Base-by-base conservation (phyloP, 2,329 filamentous ascomycete genomes). In the Fusarium stilboides region DNA sequence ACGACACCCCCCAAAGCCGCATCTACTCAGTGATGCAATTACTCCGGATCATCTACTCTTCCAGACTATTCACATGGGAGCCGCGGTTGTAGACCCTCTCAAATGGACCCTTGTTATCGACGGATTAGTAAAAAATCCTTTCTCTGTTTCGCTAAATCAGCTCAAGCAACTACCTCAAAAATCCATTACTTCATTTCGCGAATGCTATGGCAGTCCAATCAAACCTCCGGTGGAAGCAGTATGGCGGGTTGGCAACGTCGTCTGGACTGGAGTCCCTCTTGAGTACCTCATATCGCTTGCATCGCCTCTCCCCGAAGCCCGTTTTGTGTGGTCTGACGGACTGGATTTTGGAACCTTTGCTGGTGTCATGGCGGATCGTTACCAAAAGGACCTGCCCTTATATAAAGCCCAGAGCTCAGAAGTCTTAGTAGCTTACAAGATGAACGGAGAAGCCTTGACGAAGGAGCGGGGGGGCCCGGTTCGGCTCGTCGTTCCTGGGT, bases 161-260 rank as follows among this genome's bases (percentile, higher is more conserved):
- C 57, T 60, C 9, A 31, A 55, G 8, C 26, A 26, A 12, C 20
- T 60, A 3, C 50, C 57, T 20, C 50, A 34, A 6, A 49, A 37
- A 14, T 42, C 49, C 13, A 9, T 60, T 15, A 55, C 57, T 0
- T 43, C 57, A 14, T 60, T 60, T 37, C 57, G 55, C 17, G 57
- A 60, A 8, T 60, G 57, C 8, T 60, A 60, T 14, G 57, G 57
- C 28, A 60, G 57, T 12, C 57, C 57, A 2, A 9, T 60, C 1
- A 40, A 60, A 9, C 34, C 57, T 6, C 50, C 57, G 10, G 42
- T 17, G 2, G 19, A 55, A 12, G 36, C 34, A 34, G 50, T 60
- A 12, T 55, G 49, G 57, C 50, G 57, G 6, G 54, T 60, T 13
- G 57, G 57, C 19, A 60, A 60, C 31, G 50, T 60, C 4, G n/a